phyloP scores from a whole-genome alignment of 108 stramenopile species.

The Asterionellopsis glacialis region DNA sequence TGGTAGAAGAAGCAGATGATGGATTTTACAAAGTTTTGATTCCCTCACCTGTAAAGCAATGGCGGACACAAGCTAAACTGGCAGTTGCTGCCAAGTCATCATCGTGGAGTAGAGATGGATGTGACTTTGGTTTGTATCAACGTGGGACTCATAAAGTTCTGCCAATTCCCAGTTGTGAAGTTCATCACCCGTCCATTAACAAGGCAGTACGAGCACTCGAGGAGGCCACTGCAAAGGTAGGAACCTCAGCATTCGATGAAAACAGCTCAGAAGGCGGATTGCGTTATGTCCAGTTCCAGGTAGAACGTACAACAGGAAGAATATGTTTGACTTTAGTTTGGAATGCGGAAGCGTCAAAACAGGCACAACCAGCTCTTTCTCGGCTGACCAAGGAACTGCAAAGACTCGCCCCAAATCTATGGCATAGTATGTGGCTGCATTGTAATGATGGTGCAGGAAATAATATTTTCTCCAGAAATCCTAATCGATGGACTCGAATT shows the following conservation, averaged over 20 bases:
- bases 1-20: constrained; percentile 34
- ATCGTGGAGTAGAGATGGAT: constrained; percentile 56
- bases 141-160: constrained; percentile 80
- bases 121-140: constrained; percentile 82
- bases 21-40: constrained; percentile 59
- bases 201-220: constrained; percentile 48
- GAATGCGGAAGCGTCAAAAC: constrained; percentile 70
- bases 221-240: constrained; percentile 46
- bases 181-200: constrained; percentile 95
- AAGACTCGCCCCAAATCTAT: constrained; percentile 38
- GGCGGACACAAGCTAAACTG: constrained; percentile 84
- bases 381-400: constrained; percentile 67
- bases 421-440: constrained; percentile 86
- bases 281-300: constrained; percentile 74
- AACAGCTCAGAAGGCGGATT: constrained; percentile 52
- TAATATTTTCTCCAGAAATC: constrained; percentile 68
- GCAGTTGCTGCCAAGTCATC: constrained; percentile 57
- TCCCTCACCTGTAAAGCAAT: constrained; percentile 50
- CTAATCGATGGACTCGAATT: constrained; percentile 58
- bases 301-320: constrained; percentile 77
- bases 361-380: constrained; percentile 63
- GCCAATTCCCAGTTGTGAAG: constrained; percentile 82
- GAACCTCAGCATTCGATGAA: constrained; percentile 66
- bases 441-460: constrained; percentile 67
- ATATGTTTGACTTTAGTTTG: constrained; percentile 87